Conservation (phyloP, 2,329 filamentous ascomycete genomes). For the Talaromyces islandicus region DNA sequence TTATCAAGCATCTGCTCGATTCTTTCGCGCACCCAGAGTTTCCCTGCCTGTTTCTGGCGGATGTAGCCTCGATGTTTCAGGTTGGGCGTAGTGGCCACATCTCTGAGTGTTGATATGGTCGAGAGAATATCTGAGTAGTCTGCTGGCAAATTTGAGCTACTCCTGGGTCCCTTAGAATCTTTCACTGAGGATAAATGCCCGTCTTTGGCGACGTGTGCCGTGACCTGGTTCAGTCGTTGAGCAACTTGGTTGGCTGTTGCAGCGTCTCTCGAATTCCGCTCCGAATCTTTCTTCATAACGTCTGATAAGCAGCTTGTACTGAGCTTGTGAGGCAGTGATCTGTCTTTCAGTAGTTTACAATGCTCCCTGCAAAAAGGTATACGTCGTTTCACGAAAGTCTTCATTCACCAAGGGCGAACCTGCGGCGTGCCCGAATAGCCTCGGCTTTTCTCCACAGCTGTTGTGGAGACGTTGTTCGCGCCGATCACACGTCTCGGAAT, state of each 20-base stretch:
- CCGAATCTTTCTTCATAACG: neutral
- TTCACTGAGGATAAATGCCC: slow-evolving; percentile 6
- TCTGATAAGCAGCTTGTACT: neutral
- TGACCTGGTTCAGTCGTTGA: slow-evolving; percentile 44
- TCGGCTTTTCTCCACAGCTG: neutral
- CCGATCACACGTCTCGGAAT: neutral
- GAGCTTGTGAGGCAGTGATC: neutral
- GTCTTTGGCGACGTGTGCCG: slow-evolving; percentile 33
- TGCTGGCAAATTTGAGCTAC: slow-evolving; percentile 42
- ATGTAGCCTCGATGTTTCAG: slow-evolving; percentile 51
- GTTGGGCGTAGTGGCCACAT: slow-evolving; percentile 52
- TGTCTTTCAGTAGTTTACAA: neutral
- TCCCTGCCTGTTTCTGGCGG: slow-evolving; percentile 59
- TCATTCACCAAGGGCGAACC: neutral
- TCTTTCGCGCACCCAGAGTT: slow-evolving; percentile 60
- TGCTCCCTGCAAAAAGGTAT: neutral
- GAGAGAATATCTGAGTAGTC: slow-evolving; percentile 58
- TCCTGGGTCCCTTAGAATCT: neutral
- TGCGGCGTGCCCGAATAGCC: neutral
- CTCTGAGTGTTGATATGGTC: slow-evolving; percentile 49
- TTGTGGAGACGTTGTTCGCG: neutral
- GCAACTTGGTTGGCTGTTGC: slow-evolving; percentile 24
- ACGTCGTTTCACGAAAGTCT: neutral
- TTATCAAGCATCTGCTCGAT: slow-evolving; percentile 54
- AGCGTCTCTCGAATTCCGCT: slow-evolving; percentile 6